Conservation (phyloP, 768 basidiomycete species). For the Mycena filopes region DNA sequence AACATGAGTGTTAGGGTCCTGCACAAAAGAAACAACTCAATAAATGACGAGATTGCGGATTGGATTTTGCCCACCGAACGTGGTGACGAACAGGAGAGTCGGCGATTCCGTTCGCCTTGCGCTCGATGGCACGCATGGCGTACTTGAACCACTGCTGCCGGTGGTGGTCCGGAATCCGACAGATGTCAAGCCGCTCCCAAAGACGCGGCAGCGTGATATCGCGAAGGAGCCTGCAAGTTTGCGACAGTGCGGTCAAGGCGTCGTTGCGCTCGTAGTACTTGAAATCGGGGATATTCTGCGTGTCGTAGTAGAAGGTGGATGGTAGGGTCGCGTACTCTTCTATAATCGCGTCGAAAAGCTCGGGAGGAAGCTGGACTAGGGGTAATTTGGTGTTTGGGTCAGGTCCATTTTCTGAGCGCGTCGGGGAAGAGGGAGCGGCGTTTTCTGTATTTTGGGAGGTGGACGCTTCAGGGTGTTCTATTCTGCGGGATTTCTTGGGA, state of each 20-base stretch:
- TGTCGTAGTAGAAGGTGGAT: slow-evolving; percentile 16
- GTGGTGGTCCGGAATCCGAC: slow-evolving; percentile 14
- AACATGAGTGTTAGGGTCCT: slow-evolving; percentile 26
- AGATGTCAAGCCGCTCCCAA: slow-evolving; percentile 25
- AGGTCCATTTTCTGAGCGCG: neutral
- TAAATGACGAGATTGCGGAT: neutral
- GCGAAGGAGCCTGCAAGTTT: slow-evolving; percentile 23
- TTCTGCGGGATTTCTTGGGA: no score
- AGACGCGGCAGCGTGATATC: slow-evolving; percentile 21
- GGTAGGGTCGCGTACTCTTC: slow-evolving; percentile 20
- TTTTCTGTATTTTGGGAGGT: neutral
- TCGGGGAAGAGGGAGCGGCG: no score
- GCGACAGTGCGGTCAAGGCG: slow-evolving; percentile 28
- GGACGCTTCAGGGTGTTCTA: no score
- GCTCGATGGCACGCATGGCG: slow-evolving; percentile 17
- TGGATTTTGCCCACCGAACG: slow-evolving; percentile 16
- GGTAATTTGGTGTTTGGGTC: slow-evolving; percentile 12
- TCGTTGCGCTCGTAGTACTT: slow-evolving; percentile 27
- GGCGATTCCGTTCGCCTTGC: slow-evolving; percentile 23
- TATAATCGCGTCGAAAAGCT: slow-evolving; percentile 32
- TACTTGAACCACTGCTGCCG: slow-evolving; percentile 21
- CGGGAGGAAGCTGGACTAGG: slow-evolving; percentile 21
- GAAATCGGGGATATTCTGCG: neutral
- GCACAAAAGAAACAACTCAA: neutral
- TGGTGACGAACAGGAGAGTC: slow-evolving; percentile 22